A percentile compares a stretch with the other conserved stretches of the same genome.
Conservation (phyloP, 73 alveolate genomes). For the Stentor coeruleus region DNA sequence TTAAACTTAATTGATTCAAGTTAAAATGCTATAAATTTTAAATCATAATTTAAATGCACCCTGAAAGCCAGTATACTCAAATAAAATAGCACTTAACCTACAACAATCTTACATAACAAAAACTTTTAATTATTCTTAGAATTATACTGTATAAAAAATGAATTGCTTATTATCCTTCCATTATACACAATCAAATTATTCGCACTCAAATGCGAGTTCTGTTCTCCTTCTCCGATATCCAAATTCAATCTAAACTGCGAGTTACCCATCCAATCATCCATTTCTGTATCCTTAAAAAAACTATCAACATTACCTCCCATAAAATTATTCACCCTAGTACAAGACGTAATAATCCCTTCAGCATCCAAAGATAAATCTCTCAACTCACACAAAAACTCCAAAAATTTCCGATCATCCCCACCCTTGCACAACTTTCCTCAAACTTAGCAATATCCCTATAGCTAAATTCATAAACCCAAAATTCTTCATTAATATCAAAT, state of each 20-base stretch:
- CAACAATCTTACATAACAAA: not conserved
- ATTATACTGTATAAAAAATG: not conserved
- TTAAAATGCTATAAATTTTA: not conserved
- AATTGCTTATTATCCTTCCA: not conserved
- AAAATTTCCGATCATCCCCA: not conserved
- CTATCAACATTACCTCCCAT: too few species aligned
- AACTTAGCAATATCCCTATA: not conserved
- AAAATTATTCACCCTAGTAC: too few species aligned
- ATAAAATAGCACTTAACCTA: not conserved
- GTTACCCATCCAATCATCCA: not conserved
- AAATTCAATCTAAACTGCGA: not conserved
- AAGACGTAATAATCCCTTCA: too few species aligned
- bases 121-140: too few species aligned
- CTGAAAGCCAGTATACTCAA: not conserved
- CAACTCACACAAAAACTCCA: not conserved
- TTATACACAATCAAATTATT: not conserved
- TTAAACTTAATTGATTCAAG: not conserved
- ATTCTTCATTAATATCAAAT: constrained; percentile 31
- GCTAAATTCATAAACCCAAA: constrained; percentile 15
- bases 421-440: not conserved
- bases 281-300: constrained; percentile 47
- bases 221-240: not conserved
- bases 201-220: not conserved
- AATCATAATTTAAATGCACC: not conserved
- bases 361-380: too few species aligned